Base-by-base conservation (phyloP, 768 basidiomycete genomes). In the Thelephora aurantiotincta region DNA sequence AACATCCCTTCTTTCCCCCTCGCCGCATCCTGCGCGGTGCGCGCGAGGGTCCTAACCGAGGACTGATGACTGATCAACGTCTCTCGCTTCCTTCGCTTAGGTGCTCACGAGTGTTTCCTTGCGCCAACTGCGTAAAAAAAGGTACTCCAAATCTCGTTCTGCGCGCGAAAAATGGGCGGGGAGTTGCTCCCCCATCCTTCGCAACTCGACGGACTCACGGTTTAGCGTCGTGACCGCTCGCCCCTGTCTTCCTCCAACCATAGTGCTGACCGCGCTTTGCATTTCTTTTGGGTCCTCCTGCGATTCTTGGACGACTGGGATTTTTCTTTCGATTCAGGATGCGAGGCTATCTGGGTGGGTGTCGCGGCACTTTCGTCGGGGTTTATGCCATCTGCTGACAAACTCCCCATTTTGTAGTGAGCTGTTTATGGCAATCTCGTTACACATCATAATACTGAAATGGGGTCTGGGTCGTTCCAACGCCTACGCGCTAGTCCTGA, bases 51-150 rank as follows among this genome's bases (percentile, higher is more conserved):
- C 26, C 55, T 45, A 26, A 36, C 33, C 44, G 52, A 52, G 51
- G 52, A 50, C 48, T 35, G 54, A 46, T 47, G 45, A 44, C 33
- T 34, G 45, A 42, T 44, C 38, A 18, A 22, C 20, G 14, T 13
- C 45, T 50, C 30, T 50, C 45, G 44, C 47, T 47, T 23, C 48
- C 38, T 33, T 48, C 34, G 41, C 45, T 48, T 4, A 80, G 77
- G 58, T 82, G 78, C 52, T 75, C 70, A 56, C 75, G 80, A 50
- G 67, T 72, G 48, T 82, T 81, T 63, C 79, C 79, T 45, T 81
- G 78, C 65, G 55, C 59, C 6, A 63, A 58, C 45, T 67, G 63
- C 48, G 62, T 63, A 6, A 64, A 62, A 57, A 62, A 63, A 50
- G 69, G 38, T 22, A 41, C 6, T 6, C 14, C 38, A 7, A 14